These are phyloP conservation scores for Emericellopsis atlantica DNA, from an alignment of 2,329 filamentous ascomycete species.

Conservation along the genomic window DNA sequence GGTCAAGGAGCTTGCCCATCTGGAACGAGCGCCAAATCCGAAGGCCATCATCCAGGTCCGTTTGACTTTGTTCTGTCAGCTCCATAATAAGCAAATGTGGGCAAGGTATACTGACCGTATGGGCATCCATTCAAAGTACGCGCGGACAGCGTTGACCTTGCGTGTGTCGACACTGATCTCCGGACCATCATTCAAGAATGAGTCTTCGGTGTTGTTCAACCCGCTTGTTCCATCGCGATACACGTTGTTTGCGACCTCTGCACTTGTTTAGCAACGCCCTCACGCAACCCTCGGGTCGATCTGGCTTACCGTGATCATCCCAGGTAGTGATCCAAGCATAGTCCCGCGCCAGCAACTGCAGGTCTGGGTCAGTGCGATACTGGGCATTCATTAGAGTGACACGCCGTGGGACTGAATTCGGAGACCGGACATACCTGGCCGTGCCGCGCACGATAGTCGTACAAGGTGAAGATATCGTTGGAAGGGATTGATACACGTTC, in stretches of 20 bases:
- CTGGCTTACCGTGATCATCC: constrained; percentile 37
- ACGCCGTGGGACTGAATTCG: neutral
- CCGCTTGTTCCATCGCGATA: constrained; percentile 48
- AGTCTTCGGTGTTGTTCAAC: constrained; percentile 54
- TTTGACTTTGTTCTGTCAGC: constrained; percentile 24
- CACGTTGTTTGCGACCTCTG: constrained; percentile 49
- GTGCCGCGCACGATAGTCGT: constrained; percentile 29
- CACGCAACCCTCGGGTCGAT: constrained; percentile 5
- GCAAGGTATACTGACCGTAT: constrained; percentile 11
- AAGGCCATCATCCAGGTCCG: constrained; percentile 57
- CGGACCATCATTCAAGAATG: constrained; percentile 41
- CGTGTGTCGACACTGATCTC: constrained; percentile 56
- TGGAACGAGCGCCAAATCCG: constrained; percentile 56
- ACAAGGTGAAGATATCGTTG: constrained; percentile 17
- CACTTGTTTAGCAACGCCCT: neutral
- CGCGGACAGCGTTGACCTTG: constrained; percentile 61
- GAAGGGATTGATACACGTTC: constrained; percentile 16
- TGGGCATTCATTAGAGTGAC: constrained; percentile 4
- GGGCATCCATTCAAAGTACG: constrained; percentile 51
- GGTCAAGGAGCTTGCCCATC: constrained; percentile 52
- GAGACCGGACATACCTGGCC: constrained; percentile 13
- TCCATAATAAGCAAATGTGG: neutral
- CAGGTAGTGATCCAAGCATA: constrained; percentile 32
- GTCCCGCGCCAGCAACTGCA: constrained; percentile 25
- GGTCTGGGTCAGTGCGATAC: constrained; percentile 27